These are phyloP conservation scores for Pseudoturritis turrita DNA, from an alignment of 345 rosid genomes.

Conservation along the genomic window DNA sequence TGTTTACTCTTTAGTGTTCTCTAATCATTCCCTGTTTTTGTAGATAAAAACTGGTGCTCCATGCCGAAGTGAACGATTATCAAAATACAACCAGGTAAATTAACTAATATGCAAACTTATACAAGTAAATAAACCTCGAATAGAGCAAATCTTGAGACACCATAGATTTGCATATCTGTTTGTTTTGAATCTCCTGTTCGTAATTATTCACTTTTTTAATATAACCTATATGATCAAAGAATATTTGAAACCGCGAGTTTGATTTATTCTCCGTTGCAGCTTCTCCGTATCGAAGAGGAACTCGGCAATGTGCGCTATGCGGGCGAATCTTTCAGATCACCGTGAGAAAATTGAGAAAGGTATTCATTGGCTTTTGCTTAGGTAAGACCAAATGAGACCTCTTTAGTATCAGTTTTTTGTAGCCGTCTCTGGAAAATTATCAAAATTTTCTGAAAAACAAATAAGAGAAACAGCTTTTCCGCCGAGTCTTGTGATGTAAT, in stretches of 20 bases:
- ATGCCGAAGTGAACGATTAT: slow-evolving; percentile 89
- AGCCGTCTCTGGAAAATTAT: not conserved
- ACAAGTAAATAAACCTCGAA: not conserved
- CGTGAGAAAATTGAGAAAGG: slow-evolving; percentile 35
- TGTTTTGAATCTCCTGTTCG: not conserved
- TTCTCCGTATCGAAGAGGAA: slow-evolving; percentile 95
- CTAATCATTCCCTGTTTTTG: slow-evolving; percentile 12
- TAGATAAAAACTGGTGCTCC: slow-evolving; percentile 99
- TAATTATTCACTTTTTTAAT: not conserved
- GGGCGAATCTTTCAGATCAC: slow-evolving; percentile 84
- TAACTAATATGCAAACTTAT: not conserved
- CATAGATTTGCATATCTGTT: not conserved
- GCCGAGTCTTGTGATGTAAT: slow-evolving; percentile 2
- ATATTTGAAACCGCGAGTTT: not conserved
- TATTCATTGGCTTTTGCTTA: slow-evolving; percentile 14
- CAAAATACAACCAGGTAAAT: slow-evolving; percentile 97
- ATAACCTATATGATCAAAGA: no score
- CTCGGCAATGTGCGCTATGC: slow-evolving; percentile 85
- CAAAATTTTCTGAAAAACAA: not conserved
- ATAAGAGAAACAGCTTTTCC: slow-evolving; percentile 7
- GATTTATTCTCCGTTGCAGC: slow-evolving; percentile 47
- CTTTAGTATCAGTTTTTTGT: slow-evolving; percentile 12
- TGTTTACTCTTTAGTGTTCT: not conserved
- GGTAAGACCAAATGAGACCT: not conserved
- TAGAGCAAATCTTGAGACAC: not conserved